Base-by-base conservation (phyloP, 495 filamentous ascomycete species). In the Lophium mytilinum region DNA sequence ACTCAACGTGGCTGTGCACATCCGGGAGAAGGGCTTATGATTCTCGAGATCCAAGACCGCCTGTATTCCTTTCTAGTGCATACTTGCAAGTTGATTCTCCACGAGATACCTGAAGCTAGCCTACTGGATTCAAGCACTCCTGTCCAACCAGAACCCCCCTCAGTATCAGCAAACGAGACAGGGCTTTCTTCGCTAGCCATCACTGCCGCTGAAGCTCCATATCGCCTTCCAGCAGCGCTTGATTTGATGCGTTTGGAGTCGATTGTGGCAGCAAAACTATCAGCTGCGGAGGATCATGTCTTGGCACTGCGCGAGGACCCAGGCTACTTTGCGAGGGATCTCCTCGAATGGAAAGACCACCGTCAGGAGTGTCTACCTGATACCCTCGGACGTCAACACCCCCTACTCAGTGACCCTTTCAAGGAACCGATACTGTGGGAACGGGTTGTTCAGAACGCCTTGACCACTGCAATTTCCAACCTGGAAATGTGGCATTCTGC, bases 271-370 rank as follows among this genome's bases (percentile, higher is more conserved):
- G 72, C 79, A 0, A 71, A 67, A 51, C 48, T 53, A 1, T 55
- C 65, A 0, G 70, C 70, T 17, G 70, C 73, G 3, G 71, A 77
- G 47, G 79, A 83, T 54, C 76, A 78, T 50, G 37, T 83, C 6
- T 78, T 73, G 74, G 56, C 70, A 1, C 60, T 83, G 37, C 71
- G 80, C n/a, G 79, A 81, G 51, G 78, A 83, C 61, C 79, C 80
- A 0, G 68, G 53, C 5, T 84, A 81, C 57, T 81, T 83, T 45
- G 61, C 60, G 4, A 64, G 68, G 6, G 33, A 54, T 12, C 2
- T 80, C 0, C 52, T 49, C 6, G 69, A 76, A 0, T 52, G 46
- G 9, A 62, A 56, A 24, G 78, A 80, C 14, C 78, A 81, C 62
- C 62, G 71, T 4, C 51, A 64, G 8, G 73, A 78, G 37, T 39